Conservation (phyloP, 75 land plant genomes). For the Azolla pinnata region DNA sequence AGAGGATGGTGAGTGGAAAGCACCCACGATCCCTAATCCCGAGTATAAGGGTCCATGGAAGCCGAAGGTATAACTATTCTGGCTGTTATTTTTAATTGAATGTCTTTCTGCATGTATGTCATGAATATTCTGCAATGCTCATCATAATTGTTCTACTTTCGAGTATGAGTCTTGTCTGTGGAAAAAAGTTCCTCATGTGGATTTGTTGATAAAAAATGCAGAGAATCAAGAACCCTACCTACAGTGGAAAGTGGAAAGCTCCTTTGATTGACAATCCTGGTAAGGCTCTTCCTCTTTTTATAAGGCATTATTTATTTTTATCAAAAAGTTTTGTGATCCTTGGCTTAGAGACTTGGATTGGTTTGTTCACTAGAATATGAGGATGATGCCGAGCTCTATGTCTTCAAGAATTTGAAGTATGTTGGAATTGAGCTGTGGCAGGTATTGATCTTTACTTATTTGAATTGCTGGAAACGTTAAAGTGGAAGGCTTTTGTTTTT, state of each 20-base stretch:
- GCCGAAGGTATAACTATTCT: conserved; percentile 44
- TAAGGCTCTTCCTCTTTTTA: conserved; percentile 2
- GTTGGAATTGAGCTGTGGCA: conserved; percentile 95
- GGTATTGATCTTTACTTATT: conserved; percentile 28
- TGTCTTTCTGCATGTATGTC: background rate
- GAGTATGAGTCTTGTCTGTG: too few relatives aligned
- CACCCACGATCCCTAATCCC: conserved; percentile 83
- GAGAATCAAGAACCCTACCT: conserved; percentile 94
- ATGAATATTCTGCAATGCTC: too few relatives aligned
- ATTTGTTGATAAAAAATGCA: too few relatives aligned
- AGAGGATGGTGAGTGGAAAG: conserved; percentile 93
- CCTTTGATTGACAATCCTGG: conserved; percentile 98
- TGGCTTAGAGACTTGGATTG: too few relatives aligned
- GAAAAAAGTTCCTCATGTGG: too few relatives aligned
- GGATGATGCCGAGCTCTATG: conserved; percentile 95
- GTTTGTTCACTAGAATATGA: conserved; percentile 55
- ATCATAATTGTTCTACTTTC: too few relatives aligned
- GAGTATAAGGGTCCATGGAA: conserved; percentile 95
- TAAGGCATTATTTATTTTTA: background rate
- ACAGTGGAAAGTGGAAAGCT: conserved; percentile 94
- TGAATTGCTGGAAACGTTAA: background rate
- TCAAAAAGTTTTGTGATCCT: background rate
- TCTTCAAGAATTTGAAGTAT: conserved; percentile 69
- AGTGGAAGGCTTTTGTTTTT: background rate
- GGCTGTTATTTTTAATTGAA: background rate